phyloP scores from a whole-genome alignment of 148 eudicot species.

The Heliamphora exappendiculata region DNA sequence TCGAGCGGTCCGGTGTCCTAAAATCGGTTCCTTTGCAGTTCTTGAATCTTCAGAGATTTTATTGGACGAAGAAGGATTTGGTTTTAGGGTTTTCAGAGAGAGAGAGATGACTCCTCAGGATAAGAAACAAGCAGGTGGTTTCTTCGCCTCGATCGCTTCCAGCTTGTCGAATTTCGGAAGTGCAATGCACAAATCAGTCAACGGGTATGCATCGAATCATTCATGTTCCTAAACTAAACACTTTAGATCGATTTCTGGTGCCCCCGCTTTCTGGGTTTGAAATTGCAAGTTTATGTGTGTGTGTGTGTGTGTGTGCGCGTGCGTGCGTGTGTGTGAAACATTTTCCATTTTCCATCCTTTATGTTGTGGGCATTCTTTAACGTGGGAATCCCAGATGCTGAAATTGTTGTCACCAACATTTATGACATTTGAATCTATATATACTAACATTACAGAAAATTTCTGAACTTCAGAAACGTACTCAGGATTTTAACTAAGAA shows the following conservation, averaged over 20 bases:
- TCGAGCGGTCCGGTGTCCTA: not conserved
- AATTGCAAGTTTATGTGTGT: not conserved
- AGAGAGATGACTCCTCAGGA: slow-evolving; percentile 45
- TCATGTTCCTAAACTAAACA: not conserved
- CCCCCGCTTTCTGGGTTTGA: not conserved
- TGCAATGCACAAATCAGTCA: slow-evolving; percentile 76
- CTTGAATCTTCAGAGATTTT: not conserved
- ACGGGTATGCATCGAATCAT: slow-evolving; percentile 42
- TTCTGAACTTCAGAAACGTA: too few species aligned
- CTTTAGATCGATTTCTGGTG: not conserved
- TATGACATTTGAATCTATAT: too few species aligned
- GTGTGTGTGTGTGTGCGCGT: not conserved
- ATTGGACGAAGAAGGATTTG: not conserved
- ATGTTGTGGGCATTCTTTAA: too few species aligned
- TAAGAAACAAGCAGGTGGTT: slow-evolving; percentile 29
- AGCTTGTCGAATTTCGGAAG: slow-evolving; percentile 61
- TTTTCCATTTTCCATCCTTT: not conserved
- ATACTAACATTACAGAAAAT: too few species aligned
- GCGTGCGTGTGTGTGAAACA: too few species aligned
- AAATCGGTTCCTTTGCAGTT: not conserved
- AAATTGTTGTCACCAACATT: too few species aligned
- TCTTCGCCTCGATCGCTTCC: slow-evolving; percentile 61
- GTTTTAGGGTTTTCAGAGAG: slow-evolving; percentile 19
- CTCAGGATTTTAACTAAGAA: too few species aligned
- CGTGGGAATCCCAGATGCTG: too few species aligned